A percentile compares a stretch with the other conserved stretches of the same genome.
phyloP scores from a whole-genome alignment of 2,329 filamentous ascomycete species.

The Verticillium alfalfae region DNA sequence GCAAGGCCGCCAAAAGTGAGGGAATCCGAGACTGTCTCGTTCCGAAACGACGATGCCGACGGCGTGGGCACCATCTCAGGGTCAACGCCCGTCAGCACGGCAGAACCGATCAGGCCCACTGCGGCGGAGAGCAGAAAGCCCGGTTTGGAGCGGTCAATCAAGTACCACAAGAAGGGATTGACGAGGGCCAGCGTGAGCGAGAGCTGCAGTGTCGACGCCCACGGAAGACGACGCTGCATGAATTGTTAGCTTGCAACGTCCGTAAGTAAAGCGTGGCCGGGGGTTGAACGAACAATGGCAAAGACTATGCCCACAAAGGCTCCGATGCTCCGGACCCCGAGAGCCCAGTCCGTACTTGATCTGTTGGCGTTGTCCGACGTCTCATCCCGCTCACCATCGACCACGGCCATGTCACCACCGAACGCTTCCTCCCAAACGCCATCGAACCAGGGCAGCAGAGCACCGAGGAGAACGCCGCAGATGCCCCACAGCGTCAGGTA shows the following conservation, averaged over 20 bases:
- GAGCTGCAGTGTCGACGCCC: constrained; percentile 92
- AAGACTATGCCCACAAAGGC: constrained; percentile 57
- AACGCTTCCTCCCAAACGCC: constrained; percentile 59
- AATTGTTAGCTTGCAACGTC: background rate
- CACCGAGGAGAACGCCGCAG: constrained; percentile 72
- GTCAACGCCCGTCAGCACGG: constrained; percentile 67
- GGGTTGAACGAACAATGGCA: constrained; percentile 62
- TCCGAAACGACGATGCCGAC: constrained; percentile 30
- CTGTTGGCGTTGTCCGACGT: constrained; percentile 21
- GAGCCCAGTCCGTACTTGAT: constrained; percentile 65
- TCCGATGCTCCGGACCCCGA: constrained; percentile 52
- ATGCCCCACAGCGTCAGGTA: constrained; percentile 81
- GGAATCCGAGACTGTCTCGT: constrained; percentile 10
- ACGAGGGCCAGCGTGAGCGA: constrained; percentile 83
- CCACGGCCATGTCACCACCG: constrained; percentile 25
- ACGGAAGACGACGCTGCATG: constrained; percentile 78
- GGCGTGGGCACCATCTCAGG: constrained; percentile 73
- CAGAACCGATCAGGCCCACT: constrained; percentile 70
- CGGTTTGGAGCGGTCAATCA: constrained; percentile 83
- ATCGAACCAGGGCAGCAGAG: constrained; percentile 80
- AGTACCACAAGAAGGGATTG: constrained; percentile 92
- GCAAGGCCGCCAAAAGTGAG: constrained; percentile 48
- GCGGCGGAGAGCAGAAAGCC: constrained; percentile 75
- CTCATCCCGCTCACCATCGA: constrained; percentile 14
- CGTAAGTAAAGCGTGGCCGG: background rate